Evolutionary conservation across 1,284 basidiomycete species (phyloP).

Genomic region (Rhodotorula sp.): DNA sequence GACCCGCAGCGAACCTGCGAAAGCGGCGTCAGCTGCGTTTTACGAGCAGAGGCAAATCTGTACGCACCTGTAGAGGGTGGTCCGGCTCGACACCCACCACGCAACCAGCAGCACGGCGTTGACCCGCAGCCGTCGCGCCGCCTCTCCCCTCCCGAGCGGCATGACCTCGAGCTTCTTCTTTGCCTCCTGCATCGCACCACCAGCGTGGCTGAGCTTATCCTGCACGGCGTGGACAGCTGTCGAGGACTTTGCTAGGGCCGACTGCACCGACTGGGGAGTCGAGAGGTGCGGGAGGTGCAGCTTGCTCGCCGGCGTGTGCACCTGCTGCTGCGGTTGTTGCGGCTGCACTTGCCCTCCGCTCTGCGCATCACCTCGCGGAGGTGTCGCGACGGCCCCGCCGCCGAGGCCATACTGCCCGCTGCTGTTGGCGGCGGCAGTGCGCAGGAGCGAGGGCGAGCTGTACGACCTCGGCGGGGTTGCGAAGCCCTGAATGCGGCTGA

Average conservation of each 20-base stretch:
- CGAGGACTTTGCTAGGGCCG: conserved; percentile 2
- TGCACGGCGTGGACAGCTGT: conserved; percentile 8
- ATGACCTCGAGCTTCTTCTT: conserved; percentile 23
- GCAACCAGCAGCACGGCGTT: conserved; percentile 34
- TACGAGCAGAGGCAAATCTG: neutral
- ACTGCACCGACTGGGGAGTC: conserved; percentile 13
- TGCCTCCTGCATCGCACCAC: conserved; percentile 7
- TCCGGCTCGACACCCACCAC: conserved; percentile 37
- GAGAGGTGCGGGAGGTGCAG: conserved; percentile 5
- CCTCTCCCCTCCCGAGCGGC: conserved; percentile 33
- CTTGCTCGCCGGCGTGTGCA: neutral
- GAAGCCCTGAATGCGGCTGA: conserved; percentile 25
- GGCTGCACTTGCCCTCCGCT: neutral
- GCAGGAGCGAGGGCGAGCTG: conserved; percentile 19
- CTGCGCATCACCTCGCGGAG: neutral
- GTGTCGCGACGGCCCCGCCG: conserved; percentile 5
- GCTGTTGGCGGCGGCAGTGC: conserved; percentile 13
- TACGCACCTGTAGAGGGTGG: conserved; percentile 32
- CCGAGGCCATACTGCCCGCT: neutral
- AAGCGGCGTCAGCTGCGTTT: neutral
- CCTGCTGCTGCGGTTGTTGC: neutral
- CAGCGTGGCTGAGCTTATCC: conserved; percentile 1
- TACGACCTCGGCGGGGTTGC: conserved; percentile 18
- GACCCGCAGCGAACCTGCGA: conserved; percentile 28
- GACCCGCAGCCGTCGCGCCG: conserved; percentile 30